Base-by-base conservation (phyloP, 1,284 basidiomycete species). In the Rhodotorula sp. region DNA sequence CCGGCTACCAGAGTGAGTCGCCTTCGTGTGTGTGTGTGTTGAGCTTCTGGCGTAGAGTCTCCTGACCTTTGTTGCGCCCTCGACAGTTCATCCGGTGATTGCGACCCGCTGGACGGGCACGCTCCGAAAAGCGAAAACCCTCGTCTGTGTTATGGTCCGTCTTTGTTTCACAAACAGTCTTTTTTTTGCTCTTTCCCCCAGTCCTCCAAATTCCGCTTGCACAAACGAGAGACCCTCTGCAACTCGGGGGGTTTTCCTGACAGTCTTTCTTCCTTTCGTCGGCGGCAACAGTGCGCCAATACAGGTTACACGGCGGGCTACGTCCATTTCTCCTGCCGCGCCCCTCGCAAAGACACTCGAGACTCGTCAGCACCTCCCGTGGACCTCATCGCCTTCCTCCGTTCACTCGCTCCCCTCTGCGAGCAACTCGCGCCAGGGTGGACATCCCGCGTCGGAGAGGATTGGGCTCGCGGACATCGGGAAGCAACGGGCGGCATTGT, bases 401-500 rank as follows among this genome's bases (percentile, higher is more conserved):
- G 56, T 47, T 54, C 66, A 12, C 67, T 67, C 64, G 23, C 61
- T 2, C 66, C 70, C 1, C 26, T n/a, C 6, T 71, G 81, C 60
- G 76, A 79, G 12, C 79, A 77, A 0, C 80, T 82, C 70, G 58
- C 66, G 21, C 70, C 66, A 14, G 66, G 63, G 2, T 71, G 70
- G 70, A 69, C 73, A 19, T 78, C 80, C 14, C 66, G 81, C 50
- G 81, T 82, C 4, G 81, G 81, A 18, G 77, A 78, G 5, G 80
- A 82, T 61, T 82, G 79, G 64, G 81, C 81, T 23, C 69, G 81
- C 52, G 81, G 81, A 3, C 81, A 82, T 66, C 80, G 80, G 48
- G 81, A 82, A 72, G 81, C 81, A 14, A 82, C 81, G 12, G 81
- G 81, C 3, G 81, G 81, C 15, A 82, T 82, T 59, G 82, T 82